Conservation (phyloP, 331 rosid species). For the Acacia pycnantha region DNA sequence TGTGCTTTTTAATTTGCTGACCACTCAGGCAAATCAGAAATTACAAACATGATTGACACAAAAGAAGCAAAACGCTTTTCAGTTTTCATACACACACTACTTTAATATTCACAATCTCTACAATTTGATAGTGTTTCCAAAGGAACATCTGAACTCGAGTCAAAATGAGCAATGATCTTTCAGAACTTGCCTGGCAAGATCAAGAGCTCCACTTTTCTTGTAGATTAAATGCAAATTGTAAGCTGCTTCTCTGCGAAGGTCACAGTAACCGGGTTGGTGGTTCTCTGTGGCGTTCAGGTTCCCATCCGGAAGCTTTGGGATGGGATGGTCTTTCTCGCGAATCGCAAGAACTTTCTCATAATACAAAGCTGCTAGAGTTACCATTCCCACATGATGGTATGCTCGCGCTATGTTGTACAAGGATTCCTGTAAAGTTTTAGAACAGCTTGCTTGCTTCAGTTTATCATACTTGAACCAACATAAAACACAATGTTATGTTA, state of each 20-base stretch:
- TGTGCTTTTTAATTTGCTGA: not conserved
- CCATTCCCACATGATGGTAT: slow-evolving; percentile 81
- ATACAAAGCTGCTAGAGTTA: slow-evolving; percentile 60
- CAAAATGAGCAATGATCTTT: slow-evolving; percentile 73
- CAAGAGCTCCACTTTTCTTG: slow-evolving; percentile 79
- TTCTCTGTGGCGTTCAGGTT: slow-evolving; percentile 37
- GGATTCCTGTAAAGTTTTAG: slow-evolving; percentile 58
- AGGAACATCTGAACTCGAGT: not conserved
- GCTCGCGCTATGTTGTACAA: slow-evolving; percentile 84
- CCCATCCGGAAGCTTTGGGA: slow-evolving; percentile 71
- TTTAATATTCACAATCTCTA: not conserved
- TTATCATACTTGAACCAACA: not conserved
- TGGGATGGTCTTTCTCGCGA: slow-evolving; percentile 59
- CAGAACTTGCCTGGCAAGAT: slow-evolving; percentile 85
- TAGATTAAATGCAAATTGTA: slow-evolving; percentile 83
- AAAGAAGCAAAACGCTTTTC: not conserved
- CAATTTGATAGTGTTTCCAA: not conserved
- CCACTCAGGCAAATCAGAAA: not conserved
- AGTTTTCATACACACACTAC: not conserved
- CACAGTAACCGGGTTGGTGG: slow-evolving; percentile 57
- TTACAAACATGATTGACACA: not conserved
- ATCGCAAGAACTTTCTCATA: slow-evolving; percentile 74
- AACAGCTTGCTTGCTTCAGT: not conserved
- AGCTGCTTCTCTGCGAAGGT: slow-evolving; percentile 85
- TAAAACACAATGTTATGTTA: not conserved